Percentiles rank a stretch among this genome's conserved stretches.
Evolutionary conservation across 305 asterid species (phyloP).

Genomic region (Solanum chacoense): DNA sequence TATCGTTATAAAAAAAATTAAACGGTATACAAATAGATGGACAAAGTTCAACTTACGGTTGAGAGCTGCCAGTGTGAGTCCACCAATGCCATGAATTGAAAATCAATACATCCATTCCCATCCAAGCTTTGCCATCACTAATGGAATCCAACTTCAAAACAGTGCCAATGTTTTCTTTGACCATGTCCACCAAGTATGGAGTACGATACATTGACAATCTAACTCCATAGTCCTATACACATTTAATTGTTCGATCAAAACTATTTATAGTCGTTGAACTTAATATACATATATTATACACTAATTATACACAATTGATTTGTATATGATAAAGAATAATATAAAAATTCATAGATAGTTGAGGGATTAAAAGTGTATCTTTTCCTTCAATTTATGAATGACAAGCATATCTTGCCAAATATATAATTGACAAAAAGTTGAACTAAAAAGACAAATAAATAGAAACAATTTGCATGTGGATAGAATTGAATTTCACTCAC

Average conservation of each 20-base stretch:
- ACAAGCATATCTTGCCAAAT: background rate
- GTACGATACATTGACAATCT: slow-evolving; percentile 23
- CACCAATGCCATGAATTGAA: slow-evolving; percentile 79
- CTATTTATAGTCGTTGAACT: background rate
- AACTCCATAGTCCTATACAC: slow-evolving; percentile 14
- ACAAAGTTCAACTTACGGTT: slow-evolving; percentile 11
- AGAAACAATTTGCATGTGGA: background rate
- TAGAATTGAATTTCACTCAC: slow-evolving; percentile 17
- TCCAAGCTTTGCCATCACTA: slow-evolving; percentile 37
- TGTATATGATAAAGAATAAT: background rate
- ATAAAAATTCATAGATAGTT: background rate
- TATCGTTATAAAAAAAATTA: too few species aligned
- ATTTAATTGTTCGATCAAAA: background rate
- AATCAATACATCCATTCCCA: slow-evolving; percentile 46
- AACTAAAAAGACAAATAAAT: background rate
- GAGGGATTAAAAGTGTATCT: background rate
- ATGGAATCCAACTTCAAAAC: slow-evolving; percentile 42
- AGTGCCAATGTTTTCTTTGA: slow-evolving; percentile 24
- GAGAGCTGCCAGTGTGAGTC: slow-evolving; percentile 36
- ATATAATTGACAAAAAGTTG: background rate
- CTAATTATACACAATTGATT: background rate
- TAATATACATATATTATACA: background rate
- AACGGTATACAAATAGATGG: too few species aligned
- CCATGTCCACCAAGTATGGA: slow-evolving; percentile 41
- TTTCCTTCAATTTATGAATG: background rate